Percentiles rank a stretch among this genome's conserved stretches.
Evolutionary conservation across 495 filamentous ascomycete species (phyloP).

Genomic region (Penicillium lividum): DNA sequence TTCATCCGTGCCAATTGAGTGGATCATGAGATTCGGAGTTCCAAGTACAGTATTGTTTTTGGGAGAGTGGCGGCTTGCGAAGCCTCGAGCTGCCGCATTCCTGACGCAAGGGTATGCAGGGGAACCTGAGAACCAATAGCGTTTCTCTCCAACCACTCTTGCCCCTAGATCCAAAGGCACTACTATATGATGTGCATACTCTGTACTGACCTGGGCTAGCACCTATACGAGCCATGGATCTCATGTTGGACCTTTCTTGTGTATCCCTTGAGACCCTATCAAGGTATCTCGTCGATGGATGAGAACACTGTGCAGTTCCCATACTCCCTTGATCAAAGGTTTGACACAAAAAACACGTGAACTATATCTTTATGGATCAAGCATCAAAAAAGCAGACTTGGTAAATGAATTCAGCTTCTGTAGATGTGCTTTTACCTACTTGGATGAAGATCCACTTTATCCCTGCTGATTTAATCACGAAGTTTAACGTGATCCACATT

Average conservation of each 20-base stretch:
- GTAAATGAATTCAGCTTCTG: neutral
- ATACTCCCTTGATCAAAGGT: neutral
- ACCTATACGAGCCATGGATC: neutral
- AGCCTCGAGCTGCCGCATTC: neutral
- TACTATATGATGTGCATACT: neutral
- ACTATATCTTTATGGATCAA: too few relatives aligned
- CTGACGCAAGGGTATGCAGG: constrained; percentile 5
- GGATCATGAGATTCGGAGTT: neutral
- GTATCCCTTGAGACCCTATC: constrained; percentile 1
- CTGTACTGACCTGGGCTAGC: neutral
- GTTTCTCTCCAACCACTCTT: neutral
- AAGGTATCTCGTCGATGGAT: neutral
- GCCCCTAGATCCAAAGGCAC: neutral
- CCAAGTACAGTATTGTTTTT: constrained; percentile 1
- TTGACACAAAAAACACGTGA: too few relatives aligned
- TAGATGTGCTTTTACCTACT: neutral
- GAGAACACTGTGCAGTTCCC: neutral
- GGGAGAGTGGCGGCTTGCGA: neutral
- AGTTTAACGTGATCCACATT: neutral
- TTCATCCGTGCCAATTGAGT: neutral
- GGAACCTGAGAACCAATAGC: constrained; percentile 2
- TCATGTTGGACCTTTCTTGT: neutral
- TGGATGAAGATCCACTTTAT: neutral
- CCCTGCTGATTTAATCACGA: neutral
- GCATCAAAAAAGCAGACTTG: neutral